Base-by-base conservation (phyloP, 1,284 basidiomycete genomes). In the Meripilus lineatus region DNA sequence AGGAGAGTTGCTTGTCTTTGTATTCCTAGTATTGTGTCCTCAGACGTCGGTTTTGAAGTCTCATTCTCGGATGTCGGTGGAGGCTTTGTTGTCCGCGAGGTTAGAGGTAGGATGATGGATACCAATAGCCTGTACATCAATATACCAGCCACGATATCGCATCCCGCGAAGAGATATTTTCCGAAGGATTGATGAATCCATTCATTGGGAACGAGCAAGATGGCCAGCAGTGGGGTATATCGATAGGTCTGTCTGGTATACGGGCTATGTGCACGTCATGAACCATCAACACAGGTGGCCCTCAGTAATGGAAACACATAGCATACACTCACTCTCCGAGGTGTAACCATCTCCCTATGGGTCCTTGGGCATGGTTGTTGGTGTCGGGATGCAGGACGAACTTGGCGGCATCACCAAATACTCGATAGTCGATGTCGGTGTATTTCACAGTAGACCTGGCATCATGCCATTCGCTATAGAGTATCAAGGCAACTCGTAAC, bases 341-440 rank as follows among this genome's bases (percentile, higher is more conserved):
- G 4, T 65, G 54, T 30, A 83, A 49, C 34, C 47, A 56, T 38
- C 54, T 51, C 15, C 72, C 72, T n/a, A 86, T 53, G 26, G 76
- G 73, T 5, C 90, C 90, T 52, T 74, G 69, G 6, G 87, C 89
- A 22, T 54, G 51, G 53, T 80, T 81, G 7, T 59, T 64, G 6
- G 63, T 62, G 13, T 65, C 64, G 23, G 80, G 74, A 34, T 72
- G 57, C 15, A 76, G 63, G 47, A 90, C 57, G 58, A 88, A 93
- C 18, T 69, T 69, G 3, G 91, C 81, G 3, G 94, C 96, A 62
- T 98, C 94, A 45, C 81, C 89, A 70, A 97, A 96, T 51, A 99
- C 95, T 33, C 83, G 77, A 65, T 98, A 99, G 68, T 99, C 96
- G 47, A 99, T 75, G 65, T 99, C 95, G 14, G 95, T 99, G 63